These are phyloP conservation scores for Corylus heterophylla DNA, from an alignment of 306 rosid species.

Conservation along the genomic window DNA sequence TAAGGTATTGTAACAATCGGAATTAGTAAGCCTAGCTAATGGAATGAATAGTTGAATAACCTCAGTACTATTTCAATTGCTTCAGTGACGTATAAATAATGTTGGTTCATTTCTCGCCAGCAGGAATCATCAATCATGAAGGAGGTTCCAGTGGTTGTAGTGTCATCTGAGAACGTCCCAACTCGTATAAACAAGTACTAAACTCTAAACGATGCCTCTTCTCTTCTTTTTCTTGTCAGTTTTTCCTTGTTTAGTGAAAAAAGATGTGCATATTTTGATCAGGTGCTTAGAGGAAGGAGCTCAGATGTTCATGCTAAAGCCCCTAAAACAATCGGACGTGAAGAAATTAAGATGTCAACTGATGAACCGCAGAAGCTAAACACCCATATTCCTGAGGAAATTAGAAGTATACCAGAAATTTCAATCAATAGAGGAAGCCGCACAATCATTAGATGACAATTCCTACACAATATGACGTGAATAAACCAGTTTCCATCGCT, in stretches of 20 bases:
- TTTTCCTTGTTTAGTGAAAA: background rate
- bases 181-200: constrained; percentile 70
- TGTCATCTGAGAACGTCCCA: constrained; percentile 92
- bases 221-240: background rate
- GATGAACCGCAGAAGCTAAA: constrained; percentile 57
- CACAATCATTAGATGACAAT: too few relatives aligned
- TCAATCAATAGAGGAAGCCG: background rate
- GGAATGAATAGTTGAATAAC: background rate
- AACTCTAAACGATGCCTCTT: background rate
- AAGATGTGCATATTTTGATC: background rate
- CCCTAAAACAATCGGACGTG: constrained; percentile 81
- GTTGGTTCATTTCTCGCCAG: background rate
- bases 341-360: constrained; percentile 66
- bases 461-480: too few relatives aligned
- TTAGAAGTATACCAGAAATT: background rate
- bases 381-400: background rate
- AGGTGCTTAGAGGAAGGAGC: constrained; percentile 98
- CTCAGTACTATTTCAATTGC: too few relatives aligned
- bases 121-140: constrained; percentile 82
- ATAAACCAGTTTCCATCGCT: too few relatives aligned
- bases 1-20: constrained; percentile 47
- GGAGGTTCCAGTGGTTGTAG: constrained; percentile 91
- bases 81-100: background rate
- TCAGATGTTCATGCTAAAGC: constrained; percentile 88
- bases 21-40: background rate